Evolutionary conservation across 306 rosid genomes (phyloP), one percentile per base, ranked within the genome.

Genomic region (Inga laurina): DNA sequence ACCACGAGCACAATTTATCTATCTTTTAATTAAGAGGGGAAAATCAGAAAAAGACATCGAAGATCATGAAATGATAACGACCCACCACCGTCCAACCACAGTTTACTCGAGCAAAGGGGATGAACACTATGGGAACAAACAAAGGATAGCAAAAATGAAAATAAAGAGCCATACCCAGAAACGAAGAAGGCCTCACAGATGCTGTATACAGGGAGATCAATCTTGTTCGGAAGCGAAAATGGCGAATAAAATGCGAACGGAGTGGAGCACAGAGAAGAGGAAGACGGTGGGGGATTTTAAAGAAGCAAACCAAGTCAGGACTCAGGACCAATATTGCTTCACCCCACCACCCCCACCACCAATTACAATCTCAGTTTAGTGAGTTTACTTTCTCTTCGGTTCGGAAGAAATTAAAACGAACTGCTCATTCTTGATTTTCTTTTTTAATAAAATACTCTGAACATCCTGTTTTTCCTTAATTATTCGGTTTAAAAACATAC

Each of bases 141-240:
- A 39, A 39, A 2, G 49, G 49, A 78, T 21, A 78, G n/a, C 16
- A 70, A 39, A 0, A 34, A 52, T 30, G 34, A 21, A 46, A 22
- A 22, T 1, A 65, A 15, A 65, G 24, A 34, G 18, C 19, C 81
- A 67, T 75, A 84, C 81, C 83, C 81, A 79, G 59, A 35, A 54
- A 16, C 19, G 48, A 66, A 52, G 54, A 74, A 59, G 64, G 15
- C 43, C 32, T 14, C 15, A 3, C 10, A 12, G 59, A 71, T 44
- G 54, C 37, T n/a, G 30, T 10, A 10, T 22, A 44, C 35, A 24
- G 10, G 14, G 46, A 46, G 57, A 72, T 39, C 43, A 39, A 19
- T 27, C 35, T 62, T 57, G 35, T 72, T 43, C 32, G 11, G 7
- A 48, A 66, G 72, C n/a, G 30, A 52, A 27, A 75, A 57, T 14